Evolutionary conservation across 768 basidiomycete genomes (phyloP).

Genomic region (Kwoniella europaea): DNA sequence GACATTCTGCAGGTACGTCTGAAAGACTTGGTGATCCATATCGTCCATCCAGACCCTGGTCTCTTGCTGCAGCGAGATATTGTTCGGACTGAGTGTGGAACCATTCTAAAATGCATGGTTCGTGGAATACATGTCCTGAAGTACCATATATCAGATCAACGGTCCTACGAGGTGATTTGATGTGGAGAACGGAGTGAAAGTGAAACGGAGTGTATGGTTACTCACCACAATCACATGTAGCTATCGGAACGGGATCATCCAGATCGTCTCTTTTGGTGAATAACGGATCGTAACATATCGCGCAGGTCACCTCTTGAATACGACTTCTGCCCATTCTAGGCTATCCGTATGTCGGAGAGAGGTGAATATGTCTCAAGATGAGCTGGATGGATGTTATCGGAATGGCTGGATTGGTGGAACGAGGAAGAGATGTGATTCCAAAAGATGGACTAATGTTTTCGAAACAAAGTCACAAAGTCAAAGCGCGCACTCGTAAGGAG

Average conservation of each 20-base stretch:
- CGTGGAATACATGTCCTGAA: conserved; percentile 50
- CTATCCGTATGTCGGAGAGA: no score
- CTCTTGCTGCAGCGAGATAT: conserved; percentile 28
- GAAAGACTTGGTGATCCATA: conserved; percentile 27
- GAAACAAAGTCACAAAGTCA: no score
- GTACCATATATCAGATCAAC: not conserved
- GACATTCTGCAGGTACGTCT: conserved; percentile 42
- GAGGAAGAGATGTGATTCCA: no score
- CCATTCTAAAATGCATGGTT: conserved; percentile 38
- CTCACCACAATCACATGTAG: conserved; percentile 47
- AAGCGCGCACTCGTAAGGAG: no score
- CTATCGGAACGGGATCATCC: conserved; percentile 37
- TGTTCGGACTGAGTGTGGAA: conserved; percentile 35
- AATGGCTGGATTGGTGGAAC: no score
- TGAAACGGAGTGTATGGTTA: not conserved
- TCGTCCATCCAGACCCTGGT: conserved; percentile 22
- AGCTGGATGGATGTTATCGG: no score
- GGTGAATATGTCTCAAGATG: not conserved
- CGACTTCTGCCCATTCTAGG: conserved; percentile 24
- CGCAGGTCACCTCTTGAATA: conserved; percentile 37
- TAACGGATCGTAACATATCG: conserved; percentile 47
- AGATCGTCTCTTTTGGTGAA: conserved; percentile 43
- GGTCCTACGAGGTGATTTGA: no score
- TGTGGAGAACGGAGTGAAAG: no score
- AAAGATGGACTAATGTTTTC: no score